A percentile compares a stretch with the other conserved stretches of the same genome.
Conservation (phyloP, 73 alveolate species). For the Blepharisma stoltei region DNA sequence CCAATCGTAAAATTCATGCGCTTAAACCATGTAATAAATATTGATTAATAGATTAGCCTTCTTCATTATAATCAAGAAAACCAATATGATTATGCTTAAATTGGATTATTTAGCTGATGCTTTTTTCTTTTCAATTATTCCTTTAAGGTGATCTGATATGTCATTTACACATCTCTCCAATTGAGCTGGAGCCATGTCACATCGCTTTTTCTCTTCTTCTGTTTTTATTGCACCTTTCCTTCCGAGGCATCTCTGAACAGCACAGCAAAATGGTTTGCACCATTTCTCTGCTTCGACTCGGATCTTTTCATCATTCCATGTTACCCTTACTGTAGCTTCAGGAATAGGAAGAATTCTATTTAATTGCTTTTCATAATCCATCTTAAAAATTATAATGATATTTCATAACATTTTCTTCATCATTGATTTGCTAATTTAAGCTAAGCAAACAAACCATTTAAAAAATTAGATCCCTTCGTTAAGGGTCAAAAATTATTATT, state of each 20-base stretch:
- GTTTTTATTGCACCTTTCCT: not conserved
- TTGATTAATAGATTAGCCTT: too few relatives aligned
- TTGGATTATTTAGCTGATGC: not conserved
- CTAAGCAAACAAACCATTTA: too few relatives aligned
- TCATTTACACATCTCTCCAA: not conserved
- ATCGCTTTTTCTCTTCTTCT: not conserved
- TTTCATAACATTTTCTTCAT: too few relatives aligned
- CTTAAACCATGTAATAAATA: too few relatives aligned
- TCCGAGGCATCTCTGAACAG: slow-evolving; percentile 14
- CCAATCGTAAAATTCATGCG: too few relatives aligned
- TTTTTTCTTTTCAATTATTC: slow-evolving; percentile 5
- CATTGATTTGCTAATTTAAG: too few relatives aligned
- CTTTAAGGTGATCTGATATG: not conserved
- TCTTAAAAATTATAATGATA: not conserved
- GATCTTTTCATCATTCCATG: not conserved
- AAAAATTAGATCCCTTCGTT: too few relatives aligned
- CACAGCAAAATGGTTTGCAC: slow-evolving; percentile 29
- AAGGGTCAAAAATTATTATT: too few relatives aligned
- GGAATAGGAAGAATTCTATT: slow-evolving; percentile 21
- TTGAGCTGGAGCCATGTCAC: not conserved
- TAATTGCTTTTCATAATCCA: slow-evolving; percentile 7
- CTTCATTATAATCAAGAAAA: too few relatives aligned
- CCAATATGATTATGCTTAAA: too few relatives aligned
- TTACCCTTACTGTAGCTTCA: not conserved
- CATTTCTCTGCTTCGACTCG: slow-evolving; percentile 19